Conservation (phyloP, 345 rosid genomes). For the Heritiera littoralis region DNA sequence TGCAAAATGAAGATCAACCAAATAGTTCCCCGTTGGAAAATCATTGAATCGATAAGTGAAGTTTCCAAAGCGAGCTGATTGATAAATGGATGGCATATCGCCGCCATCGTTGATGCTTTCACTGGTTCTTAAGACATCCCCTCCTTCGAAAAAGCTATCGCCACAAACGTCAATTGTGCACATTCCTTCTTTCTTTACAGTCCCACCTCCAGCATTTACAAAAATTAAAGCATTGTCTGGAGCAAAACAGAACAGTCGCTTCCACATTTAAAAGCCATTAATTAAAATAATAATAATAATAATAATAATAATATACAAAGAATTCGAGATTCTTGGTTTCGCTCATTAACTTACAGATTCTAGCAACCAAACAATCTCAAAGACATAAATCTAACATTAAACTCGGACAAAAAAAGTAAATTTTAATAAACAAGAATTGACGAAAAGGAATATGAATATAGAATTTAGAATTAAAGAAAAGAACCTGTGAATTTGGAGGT, state of each 20-base stretch:
- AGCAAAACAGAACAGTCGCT: conserved; percentile 7
- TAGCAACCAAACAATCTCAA: too few relatives aligned
- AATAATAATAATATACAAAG: background rate
- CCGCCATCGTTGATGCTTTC: conserved; percentile 43
- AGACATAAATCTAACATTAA: too few relatives aligned
- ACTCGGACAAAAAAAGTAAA: background rate
- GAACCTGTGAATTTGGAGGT: conserved; percentile 31
- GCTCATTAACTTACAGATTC: too few relatives aligned
- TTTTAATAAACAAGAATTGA: background rate
- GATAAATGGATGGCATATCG: conserved; percentile 41
- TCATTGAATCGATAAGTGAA: conserved; percentile 34
- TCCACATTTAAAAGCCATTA: background rate
- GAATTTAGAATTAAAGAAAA: background rate
- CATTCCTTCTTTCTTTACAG: conserved; percentile 22
- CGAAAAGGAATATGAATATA: background rate
- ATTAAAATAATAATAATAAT: too few relatives aligned
- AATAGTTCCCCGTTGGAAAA: conserved; percentile 38
- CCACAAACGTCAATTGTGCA: conserved; percentile 17
- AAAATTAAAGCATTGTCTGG: conserved; percentile 38
- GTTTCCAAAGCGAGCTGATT: conserved; percentile 47
- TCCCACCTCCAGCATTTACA: conserved; percentile 47
- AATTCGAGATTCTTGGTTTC: too few relatives aligned
- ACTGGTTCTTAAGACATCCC: conserved; percentile 41
- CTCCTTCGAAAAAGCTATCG: conserved; percentile 44
- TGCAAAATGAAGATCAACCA: conserved; percentile 54